Base-by-base conservation (phyloP, 2,329 filamentous ascomycete species). In the Simplicillium aogashimaense region DNA sequence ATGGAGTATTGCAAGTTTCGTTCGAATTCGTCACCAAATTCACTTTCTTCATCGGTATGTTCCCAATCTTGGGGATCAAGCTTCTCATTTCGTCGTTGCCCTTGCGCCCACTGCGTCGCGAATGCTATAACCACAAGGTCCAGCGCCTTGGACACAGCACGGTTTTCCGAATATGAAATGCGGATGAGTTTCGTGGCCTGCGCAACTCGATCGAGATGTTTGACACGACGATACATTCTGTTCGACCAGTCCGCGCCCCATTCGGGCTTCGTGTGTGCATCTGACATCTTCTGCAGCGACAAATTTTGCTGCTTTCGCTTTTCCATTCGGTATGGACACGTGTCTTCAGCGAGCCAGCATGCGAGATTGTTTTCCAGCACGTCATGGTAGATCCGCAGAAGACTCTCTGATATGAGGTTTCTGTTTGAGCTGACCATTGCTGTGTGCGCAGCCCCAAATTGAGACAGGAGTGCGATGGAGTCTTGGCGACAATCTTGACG, bases 301-400 rank as follows among this genome's bases (percentile, higher is more conserved):
- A 28, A 16, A 20, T 52, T 11, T 53, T 48, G 35, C 35, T 40
- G 16, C 14, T 38, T 42, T 2, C 44, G 36, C 3, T 40, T 50
- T 35, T 55, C 52, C 36, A 54, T 60, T 10, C 29, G 36, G 47
- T 74, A 74, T 1, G 71, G 71, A 40, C 71, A 75, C 3, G 68
- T 74, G 36, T 63, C 59, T 44, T 74, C 70, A 0, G 69, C 71
- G 14, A 74, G 47, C 71, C 71, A 75, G 48, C 71, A 74, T 2
- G 69, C 67, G 7, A 74, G 52, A 11, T 65, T 69, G 47, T 72
- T 66, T 45, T 74, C 70, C 45, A 74, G 59, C 25, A 69, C 71
- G 45, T 74, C 69, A 46, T 74, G 70, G 48, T 74, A 75, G 29
- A 74, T 66, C 35, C 60, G 59, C 45, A 70, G 54, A 39, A 71